Evolutionary conservation across 2,329 filamentous ascomycete species (phyloP), one percentile per base, ranked within the genome.

Genomic region (Neonectria punicea): DNA sequence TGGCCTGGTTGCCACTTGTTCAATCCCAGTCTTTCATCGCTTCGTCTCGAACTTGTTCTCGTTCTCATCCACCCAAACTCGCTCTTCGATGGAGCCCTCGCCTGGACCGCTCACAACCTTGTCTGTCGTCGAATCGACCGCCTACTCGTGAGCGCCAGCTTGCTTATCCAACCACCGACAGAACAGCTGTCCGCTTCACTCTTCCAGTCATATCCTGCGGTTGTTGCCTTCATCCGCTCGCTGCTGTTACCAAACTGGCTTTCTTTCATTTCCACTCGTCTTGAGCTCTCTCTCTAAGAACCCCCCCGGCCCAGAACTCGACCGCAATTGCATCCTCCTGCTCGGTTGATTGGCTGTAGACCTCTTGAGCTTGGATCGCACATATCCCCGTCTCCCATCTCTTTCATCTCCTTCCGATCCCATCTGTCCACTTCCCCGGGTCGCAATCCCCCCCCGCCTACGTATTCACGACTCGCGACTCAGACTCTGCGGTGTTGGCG

Each of bases 71-170:
- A 36, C 28, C 28, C 49, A 34, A n/a, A 22, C 58, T 49, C 55
- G 14, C 47, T 58, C 55, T 22, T 60, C 46, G 57, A 65, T 70
- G 66, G 67, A 54, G 51, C 62, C 54, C 39, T 63, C 39, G 61
- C 62, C 61, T 53, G n/a, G 39, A 10, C 39, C 59, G 50, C 49
- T 49, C 32, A 49, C 60, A 20, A 43, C 13, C 36, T 53, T 57
- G 32, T 56, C 60, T 49, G 44, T 53, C 61, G 56, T 56, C 61
- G 66, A 70, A 66, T 58, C 65, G 30, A 66, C 66, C 47, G 64
- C 58, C 44, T 71, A 64, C 53, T 68, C 65, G 53, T 70, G 58
- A 70, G 63, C 61, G 58, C 56, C 51, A 18, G 36, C 53, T 43
- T 18, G 25, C 46, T 50, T 50, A 43, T 43, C 39, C 39, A 20